Conservation (phyloP, 441 rosid species). For the Syzygium malaccense region DNA sequence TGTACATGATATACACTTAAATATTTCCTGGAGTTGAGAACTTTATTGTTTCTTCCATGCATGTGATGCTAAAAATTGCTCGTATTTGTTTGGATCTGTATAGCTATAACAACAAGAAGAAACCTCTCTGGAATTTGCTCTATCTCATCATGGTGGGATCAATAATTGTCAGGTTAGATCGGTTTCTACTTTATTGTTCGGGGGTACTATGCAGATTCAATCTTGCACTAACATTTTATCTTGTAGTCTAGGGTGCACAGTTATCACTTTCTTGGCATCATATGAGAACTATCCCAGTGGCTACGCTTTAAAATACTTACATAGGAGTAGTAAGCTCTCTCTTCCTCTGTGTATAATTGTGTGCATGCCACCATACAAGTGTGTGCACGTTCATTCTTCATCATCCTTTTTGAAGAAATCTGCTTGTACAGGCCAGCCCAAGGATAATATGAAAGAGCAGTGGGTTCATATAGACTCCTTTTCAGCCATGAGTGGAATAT, state of each 20-base stretch:
- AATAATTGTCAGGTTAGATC: constrained; percentile 59
- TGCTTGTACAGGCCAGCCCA: constrained; percentile 35
- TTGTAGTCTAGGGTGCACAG: constrained; percentile 86
- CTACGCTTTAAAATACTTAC: constrained; percentile 73
- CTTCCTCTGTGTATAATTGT: neutral
- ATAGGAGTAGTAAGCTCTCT: constrained; percentile 54
- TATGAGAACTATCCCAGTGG: constrained; percentile 92
- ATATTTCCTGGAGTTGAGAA: neutral
- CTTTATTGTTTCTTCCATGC: neutral
- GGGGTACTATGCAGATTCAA: neutral
- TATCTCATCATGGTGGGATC: constrained; percentile 54
- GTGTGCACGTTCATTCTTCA: neutral
- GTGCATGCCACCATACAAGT: neutral
- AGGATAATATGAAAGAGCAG: constrained; percentile 26
- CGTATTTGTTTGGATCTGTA: constrained; percentile 10
- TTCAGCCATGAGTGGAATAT: constrained; percentile 97
- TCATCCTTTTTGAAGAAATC: neutral
- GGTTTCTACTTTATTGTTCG: constrained; percentile 1
- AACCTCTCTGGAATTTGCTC: constrained; percentile 67
- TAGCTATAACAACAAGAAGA: constrained; percentile 89
- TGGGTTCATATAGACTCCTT: constrained; percentile 90
- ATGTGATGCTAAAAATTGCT: neutral
- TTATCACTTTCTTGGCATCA: constrained; percentile 73
- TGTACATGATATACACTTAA: neutral
- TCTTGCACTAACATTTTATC: constrained; percentile 19